Evolutionary conservation across 768 basidiomycete genomes (phyloP), one percentile per base, ranked within the genome.

Genomic region (Tubosaeta brunneosetosa): DNA sequence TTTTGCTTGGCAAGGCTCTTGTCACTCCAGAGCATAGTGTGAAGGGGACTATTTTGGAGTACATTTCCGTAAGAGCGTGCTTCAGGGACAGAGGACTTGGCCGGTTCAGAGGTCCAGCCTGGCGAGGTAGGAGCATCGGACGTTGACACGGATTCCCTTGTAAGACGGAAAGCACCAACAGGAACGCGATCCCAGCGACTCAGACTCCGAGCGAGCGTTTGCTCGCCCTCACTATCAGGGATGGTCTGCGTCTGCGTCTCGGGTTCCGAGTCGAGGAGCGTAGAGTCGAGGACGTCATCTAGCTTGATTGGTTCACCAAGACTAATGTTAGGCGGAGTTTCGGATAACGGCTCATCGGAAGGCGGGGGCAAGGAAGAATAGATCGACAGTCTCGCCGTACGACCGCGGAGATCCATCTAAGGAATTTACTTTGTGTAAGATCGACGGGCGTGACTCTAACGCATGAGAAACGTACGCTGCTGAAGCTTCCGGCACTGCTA

Each of bases 211-310:
- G 74, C 62, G 45, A 78, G 76, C 47, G 67, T 68, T 7, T 72
- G 71, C 38, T 71, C 71, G 43, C 55, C 58, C 34, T 78, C 77
- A 42, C 59, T 69, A 26, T 71, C 69, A 38, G 63, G 61, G 13
- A 66, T 65, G 16, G 64, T 57, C 36, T 63, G 64, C 52, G 59
- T 52, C 45, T 61, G 66, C 14, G 53, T 51, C 46, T 77, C 75
- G 16, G 72, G 76, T 46, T 84, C 84, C 0, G 78, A 75, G 58
- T 83, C 83, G 17, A 90, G 72, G 67, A 86, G 81, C 0, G 88
- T 84, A 1, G 83, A 76, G 51, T 91, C 86, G 33, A 91, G 74
- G 16, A 91, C 88, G 59, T 91, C 89, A 59, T 88, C 81, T 19
- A 91, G 76, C 55, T 71, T 72, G 33, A 81, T 76, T 11, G 81